Percentiles rank a stretch among this genome's conserved stretches.
Conservation (phyloP, 78 protist genomes). For the Dictyostelium discoideum region dicty_2.7 NC_007090.3:5201501-5202000, state of each 20-base stretch:
- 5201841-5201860: conserved; percentile 81
- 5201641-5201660: background rate
- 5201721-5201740: conserved; percentile 62
- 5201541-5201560: conserved; percentile 65
- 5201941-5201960: conserved; percentile 86
- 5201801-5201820: conserved; percentile 83
- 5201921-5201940: conserved; percentile 62
- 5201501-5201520: conserved; percentile 54
- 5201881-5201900: conserved; percentile 83
- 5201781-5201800: conserved; percentile 89
- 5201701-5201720: conserved; percentile 78
- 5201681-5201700: conserved; percentile 74
- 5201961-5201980: conserved; percentile 82
- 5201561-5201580: background rate
- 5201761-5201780: conserved; percentile 88
- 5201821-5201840: conserved; percentile 84
- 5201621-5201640: background rate
- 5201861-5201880: conserved; percentile 85
- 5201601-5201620: background rate
- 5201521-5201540: conserved; percentile 14
- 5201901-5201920: conserved; percentile 69
- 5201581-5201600: background rate
- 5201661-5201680: conserved; percentile 73
- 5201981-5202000: conserved; percentile 52
- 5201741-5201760: conserved; percentile 91